Conservation (phyloP, 148 eudicot species). For the Silene conica region DNA sequence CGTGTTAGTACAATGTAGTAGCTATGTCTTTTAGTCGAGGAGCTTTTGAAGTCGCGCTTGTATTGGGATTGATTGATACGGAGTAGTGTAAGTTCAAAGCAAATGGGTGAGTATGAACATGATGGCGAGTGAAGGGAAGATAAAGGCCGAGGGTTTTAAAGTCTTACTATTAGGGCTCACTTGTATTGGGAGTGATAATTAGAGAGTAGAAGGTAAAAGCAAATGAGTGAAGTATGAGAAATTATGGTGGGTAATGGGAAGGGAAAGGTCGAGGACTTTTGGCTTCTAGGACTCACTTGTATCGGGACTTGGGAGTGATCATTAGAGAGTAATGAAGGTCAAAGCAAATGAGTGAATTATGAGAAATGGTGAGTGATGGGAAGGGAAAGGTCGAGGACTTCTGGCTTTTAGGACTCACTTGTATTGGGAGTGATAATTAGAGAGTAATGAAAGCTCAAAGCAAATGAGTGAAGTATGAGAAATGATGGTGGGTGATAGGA, state of each 20-base stretch:
- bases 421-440: neutral
- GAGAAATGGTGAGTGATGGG: neutral
- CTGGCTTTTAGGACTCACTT: neutral
- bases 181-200: too few species aligned
- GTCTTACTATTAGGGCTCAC: too few species aligned
- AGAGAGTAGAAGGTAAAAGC: too few species aligned
- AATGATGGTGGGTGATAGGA: neutral
- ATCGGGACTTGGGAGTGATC: neutral
- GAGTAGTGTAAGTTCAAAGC: too few species aligned
- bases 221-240: too few species aligned
- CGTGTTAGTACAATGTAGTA: neutral
- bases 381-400: neutral
- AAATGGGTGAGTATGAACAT: neutral
- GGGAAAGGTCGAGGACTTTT: neutral
- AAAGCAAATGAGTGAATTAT: neutral
- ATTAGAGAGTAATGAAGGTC: too few species aligned
- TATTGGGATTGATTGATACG: neutral
- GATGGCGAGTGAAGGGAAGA: neutral
- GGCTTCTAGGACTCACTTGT: neutral
- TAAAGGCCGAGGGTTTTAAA: too few species aligned
- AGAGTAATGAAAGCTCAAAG: too few species aligned
- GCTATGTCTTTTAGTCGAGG: neutral
- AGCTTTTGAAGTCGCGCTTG: neutral
- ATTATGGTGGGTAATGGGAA: too few species aligned
- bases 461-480: neutral